A percentile compares a stretch with the other conserved stretches of the same genome.
Conservation (phyloP, 2,329 filamentous ascomycete species). For the Phialophora chinensis region DNA sequence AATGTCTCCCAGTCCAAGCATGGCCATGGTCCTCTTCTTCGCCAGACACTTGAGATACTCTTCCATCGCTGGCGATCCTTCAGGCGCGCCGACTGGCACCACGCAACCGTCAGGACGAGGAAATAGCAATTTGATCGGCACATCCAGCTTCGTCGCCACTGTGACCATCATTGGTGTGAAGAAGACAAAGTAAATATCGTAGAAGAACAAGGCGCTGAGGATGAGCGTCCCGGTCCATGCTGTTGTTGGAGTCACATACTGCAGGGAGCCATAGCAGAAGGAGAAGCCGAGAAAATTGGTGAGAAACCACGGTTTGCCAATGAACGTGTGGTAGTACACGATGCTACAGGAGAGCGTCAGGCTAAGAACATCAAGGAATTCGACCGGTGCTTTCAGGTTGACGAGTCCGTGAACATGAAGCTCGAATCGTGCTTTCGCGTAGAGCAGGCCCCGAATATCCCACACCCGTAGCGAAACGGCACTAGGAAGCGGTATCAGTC, state of each 20-base stretch:
- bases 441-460: constrained; percentile 55
- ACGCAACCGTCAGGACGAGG: constrained; percentile 59
- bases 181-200: constrained; percentile 79
- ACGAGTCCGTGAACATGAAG: constrained; percentile 60
- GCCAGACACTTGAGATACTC: constrained; percentile 37
- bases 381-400: constrained; percentile 48
- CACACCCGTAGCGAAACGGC: constrained; percentile 52
- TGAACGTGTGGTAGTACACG: constrained; percentile 68
- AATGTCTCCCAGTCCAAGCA: constrained; percentile 94
- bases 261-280: constrained; percentile 81
- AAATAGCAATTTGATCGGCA: constrained; percentile 91
- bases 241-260: constrained; percentile 86
- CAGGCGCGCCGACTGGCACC: constrained; percentile 49
- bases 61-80: constrained; percentile 39
- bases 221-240: constrained; percentile 82
- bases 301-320: constrained; percentile 69
- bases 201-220: constrained; percentile 81
- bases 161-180: constrained; percentile 62
- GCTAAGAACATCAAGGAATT: constrained; percentile 59
- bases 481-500: constrained; percentile 54
- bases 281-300: constrained; percentile 87
- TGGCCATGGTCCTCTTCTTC: constrained; percentile 59
- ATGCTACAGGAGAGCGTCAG: constrained; percentile 62
- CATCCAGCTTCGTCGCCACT: constrained; percentile 84
- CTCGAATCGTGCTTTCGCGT: constrained; percentile 59